Conservation (phyloP, 805 yeast species). For the Naumovozyma baii region DNA sequence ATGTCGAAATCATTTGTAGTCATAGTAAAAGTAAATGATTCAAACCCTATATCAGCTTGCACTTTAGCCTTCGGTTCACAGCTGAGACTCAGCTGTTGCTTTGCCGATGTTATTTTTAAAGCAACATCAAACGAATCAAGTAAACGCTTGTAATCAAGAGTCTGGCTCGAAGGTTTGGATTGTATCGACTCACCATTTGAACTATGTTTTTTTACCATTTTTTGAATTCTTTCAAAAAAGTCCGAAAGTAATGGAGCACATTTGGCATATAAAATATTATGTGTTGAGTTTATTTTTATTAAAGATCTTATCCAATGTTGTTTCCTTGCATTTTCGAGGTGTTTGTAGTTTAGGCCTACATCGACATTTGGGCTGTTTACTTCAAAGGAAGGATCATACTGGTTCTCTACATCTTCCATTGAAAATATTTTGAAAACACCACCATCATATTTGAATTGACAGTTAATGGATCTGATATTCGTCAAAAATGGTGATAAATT, state of each 20-base stretch:
- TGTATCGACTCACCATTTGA: constrained; percentile 4
- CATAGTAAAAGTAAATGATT: constrained; percentile 51
- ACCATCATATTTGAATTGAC: constrained; percentile 55
- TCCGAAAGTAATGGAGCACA: constrained; percentile 74
- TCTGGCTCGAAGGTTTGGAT: constrained; percentile 4
- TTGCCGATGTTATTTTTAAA: constrained; percentile 53
- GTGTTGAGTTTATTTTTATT: constrained; percentile 40
- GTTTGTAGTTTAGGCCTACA: constrained; percentile 43
- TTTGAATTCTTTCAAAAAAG: constrained; percentile 40
- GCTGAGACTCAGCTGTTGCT: constrained; percentile 67
- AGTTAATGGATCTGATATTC: constrained; percentile 35
- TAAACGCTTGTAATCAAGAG: constrained; percentile 35
- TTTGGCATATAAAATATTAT: constrained; percentile 56
- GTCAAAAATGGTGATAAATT: constrained; percentile 18
- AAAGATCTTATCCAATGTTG: constrained; percentile 24
- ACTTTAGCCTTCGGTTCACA: constrained; percentile 94
- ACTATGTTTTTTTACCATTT: constrained; percentile 34
- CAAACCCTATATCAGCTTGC: constrained; percentile 70
- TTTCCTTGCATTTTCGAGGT: constrained; percentile 8
- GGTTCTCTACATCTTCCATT: constrained; percentile 33
- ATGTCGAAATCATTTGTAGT: constrained; percentile 39
- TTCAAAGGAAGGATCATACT: constrained; percentile 41
- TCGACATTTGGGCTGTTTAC: constrained; percentile 70
- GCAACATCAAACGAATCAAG: constrained; percentile 51
- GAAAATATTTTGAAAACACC: constrained; percentile 43